phyloP scores from a whole-genome alignment of 2,329 filamentous ascomycete species.

The Graphiopsis chlorocephala region DNA sequence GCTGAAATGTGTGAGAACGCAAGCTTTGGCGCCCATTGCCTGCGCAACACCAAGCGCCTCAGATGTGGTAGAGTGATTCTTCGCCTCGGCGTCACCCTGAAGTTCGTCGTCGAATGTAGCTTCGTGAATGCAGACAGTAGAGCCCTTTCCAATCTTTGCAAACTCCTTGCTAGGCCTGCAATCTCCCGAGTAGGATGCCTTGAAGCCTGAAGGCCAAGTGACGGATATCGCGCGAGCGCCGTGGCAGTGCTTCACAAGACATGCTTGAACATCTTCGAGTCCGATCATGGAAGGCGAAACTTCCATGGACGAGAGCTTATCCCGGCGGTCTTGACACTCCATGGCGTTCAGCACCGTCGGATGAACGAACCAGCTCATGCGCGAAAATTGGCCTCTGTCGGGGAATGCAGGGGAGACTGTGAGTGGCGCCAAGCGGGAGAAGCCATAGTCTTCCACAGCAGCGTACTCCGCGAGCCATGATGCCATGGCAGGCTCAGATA shows the following conservation, averaged over 20 bases:
- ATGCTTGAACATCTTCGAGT: conserved; percentile 64
- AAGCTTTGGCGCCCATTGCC: conserved; percentile 73
- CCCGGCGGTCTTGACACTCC: conserved; percentile 27
- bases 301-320: conserved; percentile 19
- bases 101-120: conserved; percentile 93
- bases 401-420: conserved; percentile 36
- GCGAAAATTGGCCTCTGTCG: conserved; percentile 22
- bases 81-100: conserved; percentile 70
- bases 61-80: conserved; percentile 84
- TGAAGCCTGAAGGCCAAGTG: conserved; percentile 75
- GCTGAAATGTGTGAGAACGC: conserved; percentile 90
- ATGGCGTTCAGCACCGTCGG: conserved; percentile 25
- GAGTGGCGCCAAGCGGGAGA: conserved; percentile 56
- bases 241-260: conserved; percentile 73
- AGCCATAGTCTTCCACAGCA: conserved; percentile 73
- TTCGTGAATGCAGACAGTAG: conserved; percentile 88
- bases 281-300: conserved; percentile 50
- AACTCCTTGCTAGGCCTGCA: conserved; percentile 76
- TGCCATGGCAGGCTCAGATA: conserved; percentile 69
- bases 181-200: conserved; percentile 90
- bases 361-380: conserved; percentile 35
- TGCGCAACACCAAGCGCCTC: conserved; percentile 79
- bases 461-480: conserved; percentile 77
- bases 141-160: conserved; percentile 65
- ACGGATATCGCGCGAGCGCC: conserved; percentile 73